Conservation (phyloP, 1,284 basidiomycete genomes). For the Naganishia sp. region DNA sequence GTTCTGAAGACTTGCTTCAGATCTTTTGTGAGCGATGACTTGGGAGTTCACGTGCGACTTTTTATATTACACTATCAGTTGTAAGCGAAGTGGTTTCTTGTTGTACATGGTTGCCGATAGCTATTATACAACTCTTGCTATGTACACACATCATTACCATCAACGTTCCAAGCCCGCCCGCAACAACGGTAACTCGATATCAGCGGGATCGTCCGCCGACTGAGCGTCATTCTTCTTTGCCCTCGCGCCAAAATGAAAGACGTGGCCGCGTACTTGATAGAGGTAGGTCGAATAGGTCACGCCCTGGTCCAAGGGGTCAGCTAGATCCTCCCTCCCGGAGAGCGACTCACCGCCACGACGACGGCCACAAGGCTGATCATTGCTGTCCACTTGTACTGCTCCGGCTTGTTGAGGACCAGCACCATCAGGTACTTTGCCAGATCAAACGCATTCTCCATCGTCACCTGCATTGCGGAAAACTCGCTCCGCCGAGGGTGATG, state of each 20-base stretch:
- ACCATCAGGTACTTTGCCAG: slow-evolving; percentile 49
- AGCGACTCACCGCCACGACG: slow-evolving; percentile 37
- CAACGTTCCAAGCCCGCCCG: background rate
- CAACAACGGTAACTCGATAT: slow-evolving; percentile 13
- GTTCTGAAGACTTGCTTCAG: slow-evolving; percentile 26
- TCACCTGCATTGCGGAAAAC: slow-evolving; percentile 53
- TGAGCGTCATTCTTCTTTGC: slow-evolving; percentile 13
- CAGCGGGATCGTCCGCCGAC: background rate
- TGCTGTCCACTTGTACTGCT: slow-evolving; percentile 49
- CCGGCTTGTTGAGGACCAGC: slow-evolving; percentile 41
- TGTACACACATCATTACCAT: background rate
- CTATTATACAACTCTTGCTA: background rate
- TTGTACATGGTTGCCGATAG: background rate
- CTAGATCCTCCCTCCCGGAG: background rate
- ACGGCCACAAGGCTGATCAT: slow-evolving; percentile 50
- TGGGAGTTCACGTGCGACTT: background rate
- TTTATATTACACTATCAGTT: background rate
- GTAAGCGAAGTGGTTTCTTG: background rate
- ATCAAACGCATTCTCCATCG: slow-evolving; percentile 53
- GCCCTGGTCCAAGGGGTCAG: background rate
- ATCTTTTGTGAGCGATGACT: background rate
- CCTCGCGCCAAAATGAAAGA: slow-evolving; percentile 40
- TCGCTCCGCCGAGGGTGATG: slow-evolving; percentile 51
- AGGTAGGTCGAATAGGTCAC: slow-evolving; percentile 39
- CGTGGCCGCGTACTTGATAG: slow-evolving; percentile 43